phyloP scores from a whole-genome alignment of 345 rosid species.

The Odontarrhena argentea region DNA sequence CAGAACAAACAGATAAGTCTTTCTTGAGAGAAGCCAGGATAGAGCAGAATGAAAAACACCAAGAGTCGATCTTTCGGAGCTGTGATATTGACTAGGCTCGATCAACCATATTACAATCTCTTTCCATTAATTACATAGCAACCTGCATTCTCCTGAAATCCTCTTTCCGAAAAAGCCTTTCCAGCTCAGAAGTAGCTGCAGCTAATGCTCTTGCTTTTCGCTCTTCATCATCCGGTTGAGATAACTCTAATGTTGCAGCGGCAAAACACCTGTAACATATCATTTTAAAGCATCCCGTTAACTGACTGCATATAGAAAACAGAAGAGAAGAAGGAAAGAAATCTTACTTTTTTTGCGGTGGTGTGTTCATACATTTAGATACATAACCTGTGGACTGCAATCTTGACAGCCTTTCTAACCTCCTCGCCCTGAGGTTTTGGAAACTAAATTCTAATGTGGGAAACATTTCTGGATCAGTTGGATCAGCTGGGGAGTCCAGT shows the following conservation, averaged over 20 bases:
- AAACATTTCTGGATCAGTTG: conserved; percentile 56
- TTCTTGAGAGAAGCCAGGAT: conserved; percentile 11
- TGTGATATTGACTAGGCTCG: neutral
- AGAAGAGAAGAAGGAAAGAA: conserved; percentile 23
- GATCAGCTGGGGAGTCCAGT: conserved; percentile 51
- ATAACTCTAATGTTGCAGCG: conserved; percentile 85
- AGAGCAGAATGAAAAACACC: conserved; percentile 1
- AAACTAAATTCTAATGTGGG: conserved; percentile 72
- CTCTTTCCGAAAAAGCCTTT: conserved; percentile 82
- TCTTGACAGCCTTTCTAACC: conserved; percentile 64
- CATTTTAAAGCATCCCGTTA: conserved; percentile 17
- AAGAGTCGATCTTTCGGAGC: neutral
- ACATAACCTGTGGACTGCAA: conserved; percentile 44
- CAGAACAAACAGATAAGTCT: conserved; percentile 8
- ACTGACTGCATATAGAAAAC: conserved; percentile 19
- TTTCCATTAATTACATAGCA: conserved; percentile 21
- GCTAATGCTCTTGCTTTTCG: conserved; percentile 73
- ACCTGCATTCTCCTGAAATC: conserved; percentile 96
- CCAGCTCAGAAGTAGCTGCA: conserved; percentile 89
- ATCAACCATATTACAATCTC: no score
- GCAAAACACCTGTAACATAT: conserved; percentile 60
- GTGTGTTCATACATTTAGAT: conserved; percentile 48
- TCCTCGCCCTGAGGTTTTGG: conserved; percentile 61
- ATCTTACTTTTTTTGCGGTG: conserved; percentile 44
- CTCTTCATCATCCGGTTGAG: conserved; percentile 84